These are phyloP conservation scores for Fusarium subglutinans DNA, from an alignment of 2,329 filamentous ascomycete genomes.

Conservation along the genomic window DNA sequence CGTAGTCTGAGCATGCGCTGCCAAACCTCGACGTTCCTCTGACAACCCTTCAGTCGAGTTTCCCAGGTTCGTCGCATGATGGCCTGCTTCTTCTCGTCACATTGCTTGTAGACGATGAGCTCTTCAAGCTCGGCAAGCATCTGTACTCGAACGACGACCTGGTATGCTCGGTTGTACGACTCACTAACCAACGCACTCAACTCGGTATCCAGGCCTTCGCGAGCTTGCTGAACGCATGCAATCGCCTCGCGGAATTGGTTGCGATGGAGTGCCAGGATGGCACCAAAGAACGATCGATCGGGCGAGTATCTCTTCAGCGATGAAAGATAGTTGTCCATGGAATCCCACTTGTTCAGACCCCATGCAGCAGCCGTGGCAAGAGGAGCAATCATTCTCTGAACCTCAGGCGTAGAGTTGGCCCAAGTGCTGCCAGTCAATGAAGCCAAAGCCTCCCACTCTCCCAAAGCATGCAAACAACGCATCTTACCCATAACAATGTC, in stretches of 20 bases:
- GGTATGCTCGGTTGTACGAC: constrained; percentile 96
- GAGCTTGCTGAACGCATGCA: constrained; percentile 88
- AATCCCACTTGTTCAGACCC: constrained; percentile 96
- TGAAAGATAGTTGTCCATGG: constrained; percentile 96
- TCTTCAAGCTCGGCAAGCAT: constrained; percentile 99
- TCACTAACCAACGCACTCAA: constrained; percentile 96
- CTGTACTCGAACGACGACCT: constrained; percentile 97
- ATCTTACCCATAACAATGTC: constrained; percentile 99
- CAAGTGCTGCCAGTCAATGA: constrained; percentile 91
- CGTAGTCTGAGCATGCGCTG: constrained; percentile 96
- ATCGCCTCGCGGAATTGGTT: constrained; percentile 94
- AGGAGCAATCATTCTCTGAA: constrained; percentile 90
- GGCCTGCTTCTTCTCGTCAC: constrained; percentile 86
- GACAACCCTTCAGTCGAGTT: constrained; percentile 90
- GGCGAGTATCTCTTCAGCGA: constrained; percentile 95
- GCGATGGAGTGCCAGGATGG: constrained; percentile 91
- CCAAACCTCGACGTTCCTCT: constrained; percentile 98
- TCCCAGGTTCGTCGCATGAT: constrained; percentile 97
- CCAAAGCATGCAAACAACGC: constrained; percentile 95
- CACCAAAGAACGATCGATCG: constrained; percentile 96
- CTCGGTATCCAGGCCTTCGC: constrained; percentile 94
- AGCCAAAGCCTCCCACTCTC: constrained; percentile 95
- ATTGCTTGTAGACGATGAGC: constrained; percentile 97
- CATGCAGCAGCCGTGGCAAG: constrained; percentile 95
- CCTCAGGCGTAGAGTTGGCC: constrained; percentile 86